Base-by-base conservation (phyloP, 768 basidiomycete species). In the Sporobolomyces roseus region DNA sequence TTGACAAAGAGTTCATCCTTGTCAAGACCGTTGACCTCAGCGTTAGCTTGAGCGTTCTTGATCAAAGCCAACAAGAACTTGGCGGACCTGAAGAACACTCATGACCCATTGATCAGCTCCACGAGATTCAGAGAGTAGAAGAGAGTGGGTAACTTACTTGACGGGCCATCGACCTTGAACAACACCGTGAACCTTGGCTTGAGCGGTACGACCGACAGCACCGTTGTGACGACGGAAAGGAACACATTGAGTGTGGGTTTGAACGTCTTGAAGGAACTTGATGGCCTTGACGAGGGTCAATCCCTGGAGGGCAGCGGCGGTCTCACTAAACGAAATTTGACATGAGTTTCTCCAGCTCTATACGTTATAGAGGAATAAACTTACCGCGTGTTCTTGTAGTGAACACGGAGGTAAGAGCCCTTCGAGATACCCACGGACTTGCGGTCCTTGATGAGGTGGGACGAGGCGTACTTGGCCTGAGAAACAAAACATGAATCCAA, bases 41-140 rank as follows among this genome's bases (percentile, higher is more conserved):
- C 96, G 80, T 99, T 99, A 75, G 96, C 88, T 81, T 98, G 94
- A 49, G 96, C 96, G 81, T 99, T 99, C 86, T 98, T 98, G 78
- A 99, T 81, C 61, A 99, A 86, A 74, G 90, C 87, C 71, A 88
- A 84, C 79, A 99, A 88, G 85, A 93, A 94, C 80, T 89, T 88
- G 81, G 96, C 87, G 58, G 60, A 70, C 61, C 66, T 63, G n/a
- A n/a, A 45, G 14, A 50, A 2, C 50, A 10, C 27, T 6, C 27
- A 35, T 41, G 17, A 41, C 38, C 9, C 38, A 41, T 9, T 9
- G 17, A 41, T 9, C 9, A 41, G 38, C 38, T 9, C 38, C 17
- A 41, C 38, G 9, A 9, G 38, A 17, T 17, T 45, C 43, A 9
- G 25, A 38, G 41, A 23, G 13, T 56, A 23, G 27, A 27, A 21